Evolutionary conservation across 2,329 filamentous ascomycete species (phyloP).

Genomic region (Metarhizium brunneum): DNA sequence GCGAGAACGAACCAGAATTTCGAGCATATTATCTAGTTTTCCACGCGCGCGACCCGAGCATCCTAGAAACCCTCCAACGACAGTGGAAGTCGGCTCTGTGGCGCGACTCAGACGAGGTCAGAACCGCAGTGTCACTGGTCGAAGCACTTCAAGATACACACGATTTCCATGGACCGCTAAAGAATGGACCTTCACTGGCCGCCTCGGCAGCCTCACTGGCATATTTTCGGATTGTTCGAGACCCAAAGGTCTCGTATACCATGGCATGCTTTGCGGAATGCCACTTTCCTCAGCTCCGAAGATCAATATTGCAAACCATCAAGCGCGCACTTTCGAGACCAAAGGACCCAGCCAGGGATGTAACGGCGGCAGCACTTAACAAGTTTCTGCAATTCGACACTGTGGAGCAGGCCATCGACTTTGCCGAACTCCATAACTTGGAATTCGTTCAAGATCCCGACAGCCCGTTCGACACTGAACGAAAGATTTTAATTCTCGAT

Average conservation of each 20-base stretch:
- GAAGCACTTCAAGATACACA: constrained; percentile 51
- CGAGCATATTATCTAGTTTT: constrained; percentile 56
- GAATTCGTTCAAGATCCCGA: constrained; percentile 34
- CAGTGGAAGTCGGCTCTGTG: constrained; percentile 49
- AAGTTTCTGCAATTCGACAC: constrained; percentile 57
- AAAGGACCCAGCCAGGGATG: constrained; percentile 48
- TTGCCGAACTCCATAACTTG: constrained; percentile 50
- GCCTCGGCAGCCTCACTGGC: constrained; percentile 40
- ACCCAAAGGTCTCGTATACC: constrained; percentile 51
- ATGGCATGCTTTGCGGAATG: constrained; percentile 63
- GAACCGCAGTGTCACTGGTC: constrained; percentile 51
- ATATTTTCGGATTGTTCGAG: constrained; percentile 52
- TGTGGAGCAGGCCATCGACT: constrained; percentile 54
- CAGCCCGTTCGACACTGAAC: constrained; percentile 23
- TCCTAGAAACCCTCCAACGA: constrained; percentile 41
- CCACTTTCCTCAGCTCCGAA: constrained; percentile 54
- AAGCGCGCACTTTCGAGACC: constrained; percentile 46
- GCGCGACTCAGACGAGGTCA: constrained; percentile 46
- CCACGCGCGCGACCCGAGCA: constrained; percentile 48
- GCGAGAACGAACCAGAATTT: constrained; percentile 57
- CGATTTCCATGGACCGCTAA: constrained; percentile 47
- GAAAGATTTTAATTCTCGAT: constrained; percentile 34
- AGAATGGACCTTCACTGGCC: constrained; percentile 37
- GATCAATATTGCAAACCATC: constrained; percentile 46
- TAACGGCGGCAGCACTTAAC: constrained; percentile 48